Evolutionary conservation across 176 grass and related monocot species (phyloP).

Genomic region (Zoysia japonica): DNA sequence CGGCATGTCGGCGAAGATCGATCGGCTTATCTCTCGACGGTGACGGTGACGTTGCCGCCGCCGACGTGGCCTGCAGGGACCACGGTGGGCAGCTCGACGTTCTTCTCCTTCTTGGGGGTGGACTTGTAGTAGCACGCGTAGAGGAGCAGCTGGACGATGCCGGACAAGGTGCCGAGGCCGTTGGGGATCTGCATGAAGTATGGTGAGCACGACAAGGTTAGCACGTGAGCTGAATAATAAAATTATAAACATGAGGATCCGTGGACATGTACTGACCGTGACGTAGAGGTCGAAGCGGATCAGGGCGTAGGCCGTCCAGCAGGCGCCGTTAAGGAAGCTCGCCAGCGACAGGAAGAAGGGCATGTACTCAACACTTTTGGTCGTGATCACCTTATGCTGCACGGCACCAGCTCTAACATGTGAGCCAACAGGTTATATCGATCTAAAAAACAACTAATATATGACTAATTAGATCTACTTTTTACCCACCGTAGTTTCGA

Average conservation of each 20-base stretch:
- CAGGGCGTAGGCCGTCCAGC: constrained; percentile 71
- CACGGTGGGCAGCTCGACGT: constrained; percentile 41
- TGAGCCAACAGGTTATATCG: neutral
- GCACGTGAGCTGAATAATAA: neutral
- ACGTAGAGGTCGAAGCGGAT: constrained; percentile 63
- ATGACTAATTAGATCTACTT: neutral
- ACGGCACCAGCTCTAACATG: neutral
- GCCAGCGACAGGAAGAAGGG: constrained; percentile 53
- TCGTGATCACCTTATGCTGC: constrained; percentile 61
- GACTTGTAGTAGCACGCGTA: constrained; percentile 61
- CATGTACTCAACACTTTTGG: constrained; percentile 84
- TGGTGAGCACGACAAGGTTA: too few species aligned
- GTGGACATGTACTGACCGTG: constrained; percentile 11
- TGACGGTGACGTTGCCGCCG: constrained; percentile 35
- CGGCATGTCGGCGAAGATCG: neutral
- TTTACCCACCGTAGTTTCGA: neutral
- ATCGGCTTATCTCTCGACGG: constrained; percentile 35
- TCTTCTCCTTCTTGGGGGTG: constrained; percentile 39
- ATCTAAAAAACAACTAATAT: neutral
- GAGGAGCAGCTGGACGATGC: constrained; percentile 59
- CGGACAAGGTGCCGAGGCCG: constrained; percentile 53
- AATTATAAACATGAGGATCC: neutral
- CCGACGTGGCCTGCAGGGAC: neutral
- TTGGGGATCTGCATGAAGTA: constrained; percentile 58
- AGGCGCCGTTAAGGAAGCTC: constrained; percentile 60